Percentiles rank a stretch among this genome's conserved stretches.
Conservation (phyloP, 2,329 filamentous ascomycete species). For the Epichloe baconii region DNA sequence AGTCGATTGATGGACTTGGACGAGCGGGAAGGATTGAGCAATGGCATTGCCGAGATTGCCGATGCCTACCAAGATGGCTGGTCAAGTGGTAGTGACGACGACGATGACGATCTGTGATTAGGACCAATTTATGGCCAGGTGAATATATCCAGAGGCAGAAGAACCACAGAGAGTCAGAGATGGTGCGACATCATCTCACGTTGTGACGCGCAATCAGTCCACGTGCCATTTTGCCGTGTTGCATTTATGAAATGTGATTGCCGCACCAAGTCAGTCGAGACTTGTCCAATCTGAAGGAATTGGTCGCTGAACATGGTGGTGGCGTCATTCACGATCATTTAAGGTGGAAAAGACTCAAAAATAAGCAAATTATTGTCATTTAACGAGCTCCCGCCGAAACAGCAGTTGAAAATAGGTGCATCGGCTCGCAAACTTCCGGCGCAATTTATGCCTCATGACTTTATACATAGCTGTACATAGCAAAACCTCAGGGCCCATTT, state of each 20-base stretch:
- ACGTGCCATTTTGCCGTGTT: not conserved
- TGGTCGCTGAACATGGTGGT: not conserved
- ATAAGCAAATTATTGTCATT: not conserved
- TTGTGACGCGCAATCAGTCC: not conserved
- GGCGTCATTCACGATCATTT: not conserved
- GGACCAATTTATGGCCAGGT: not conserved
- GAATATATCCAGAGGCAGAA: not conserved
- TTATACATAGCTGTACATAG: not conserved
- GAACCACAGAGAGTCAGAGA: not conserved
- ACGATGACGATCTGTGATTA: constrained; percentile 43
- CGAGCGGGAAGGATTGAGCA: constrained; percentile 72
- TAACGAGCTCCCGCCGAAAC: not conserved
- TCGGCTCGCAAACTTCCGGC: not conserved
- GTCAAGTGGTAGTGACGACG: constrained; percentile 62
- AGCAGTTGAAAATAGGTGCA: not conserved
- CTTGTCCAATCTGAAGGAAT: not conserved
- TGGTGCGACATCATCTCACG: not conserved
- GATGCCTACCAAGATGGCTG: constrained; percentile 86
- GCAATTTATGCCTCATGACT: not conserved
- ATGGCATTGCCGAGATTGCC: constrained; percentile 67
- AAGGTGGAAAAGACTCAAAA: not conserved
- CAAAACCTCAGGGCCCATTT: not conserved
- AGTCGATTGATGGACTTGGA: constrained; percentile 53
- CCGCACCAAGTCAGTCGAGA: not conserved
- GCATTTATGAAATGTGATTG: not conserved